Evolutionary conservation across 805 yeast genomes (phyloP).

Genomic region (Candida rishiriensis): DNA sequence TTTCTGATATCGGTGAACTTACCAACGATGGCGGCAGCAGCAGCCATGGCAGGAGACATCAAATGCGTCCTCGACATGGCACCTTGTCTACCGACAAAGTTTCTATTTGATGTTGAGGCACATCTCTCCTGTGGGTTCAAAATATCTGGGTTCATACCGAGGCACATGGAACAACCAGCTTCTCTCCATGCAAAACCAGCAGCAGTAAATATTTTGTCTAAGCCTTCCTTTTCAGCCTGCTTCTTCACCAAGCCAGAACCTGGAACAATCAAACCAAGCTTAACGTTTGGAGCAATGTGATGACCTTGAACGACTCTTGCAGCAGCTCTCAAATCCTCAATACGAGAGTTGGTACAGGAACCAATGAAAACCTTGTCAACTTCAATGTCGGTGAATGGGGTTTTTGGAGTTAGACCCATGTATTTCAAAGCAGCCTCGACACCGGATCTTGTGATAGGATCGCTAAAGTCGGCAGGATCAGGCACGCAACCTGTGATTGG

Average conservation of each 20-base stretch:
- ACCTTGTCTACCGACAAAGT: conserved; percentile 99
- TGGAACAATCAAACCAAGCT: conserved; percentile 87
- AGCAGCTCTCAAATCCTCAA: conserved; percentile 94
- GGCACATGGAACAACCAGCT: conserved; percentile 99
- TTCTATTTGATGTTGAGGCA: conserved; percentile 98
- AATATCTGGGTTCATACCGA: conserved; percentile 99
- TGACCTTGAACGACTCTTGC: conserved; percentile 90
- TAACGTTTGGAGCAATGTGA: conserved; percentile 76
- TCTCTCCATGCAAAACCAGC: conserved; percentile 99
- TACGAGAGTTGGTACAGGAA: conserved; percentile 95
- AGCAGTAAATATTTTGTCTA: conserved; percentile 81
- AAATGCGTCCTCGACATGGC: conserved; percentile 92
- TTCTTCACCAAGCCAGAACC: conserved; percentile 94
- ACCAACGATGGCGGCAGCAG: conserved; percentile 94
- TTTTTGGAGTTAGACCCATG: conserved; percentile 86
- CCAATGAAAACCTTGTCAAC: conserved; percentile 97
- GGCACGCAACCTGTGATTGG: conserved; percentile 91
- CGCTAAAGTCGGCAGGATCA: conserved; percentile 71
- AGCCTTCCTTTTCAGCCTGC: conserved; percentile 93
- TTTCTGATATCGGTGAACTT: conserved; percentile 88
- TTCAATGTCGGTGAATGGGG: conserved; percentile 66
- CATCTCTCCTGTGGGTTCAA: conserved; percentile 93
- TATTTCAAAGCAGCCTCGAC: conserved; percentile 89
- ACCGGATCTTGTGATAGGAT: conserved; percentile 73
- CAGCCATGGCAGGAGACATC: conserved; percentile 99